Percentiles rank a stretch among this genome's conserved stretches.
Conservation (phyloP, 169 alveolate species). For the Eimeria maxima region DNA sequence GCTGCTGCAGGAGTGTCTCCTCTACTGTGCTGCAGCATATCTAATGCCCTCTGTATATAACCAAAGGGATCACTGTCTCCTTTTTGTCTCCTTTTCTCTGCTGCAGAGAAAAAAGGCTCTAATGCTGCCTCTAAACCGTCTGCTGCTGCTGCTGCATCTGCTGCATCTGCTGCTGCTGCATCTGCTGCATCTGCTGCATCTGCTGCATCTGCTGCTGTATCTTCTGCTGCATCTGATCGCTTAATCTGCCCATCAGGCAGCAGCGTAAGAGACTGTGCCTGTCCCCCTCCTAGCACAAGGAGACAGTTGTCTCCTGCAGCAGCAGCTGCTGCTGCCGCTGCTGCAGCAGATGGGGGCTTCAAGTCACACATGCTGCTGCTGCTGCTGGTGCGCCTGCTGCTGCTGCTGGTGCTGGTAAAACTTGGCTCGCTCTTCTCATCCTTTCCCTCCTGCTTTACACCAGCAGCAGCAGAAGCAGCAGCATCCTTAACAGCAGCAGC, state of each 20-base stretch:
- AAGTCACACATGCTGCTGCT: slow-evolving; percentile 12
- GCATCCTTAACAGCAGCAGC: neutral
- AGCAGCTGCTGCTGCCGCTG: slow-evolving; percentile 34
- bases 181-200: no score
- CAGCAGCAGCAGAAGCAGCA: neutral
- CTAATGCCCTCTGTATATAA: neutral
- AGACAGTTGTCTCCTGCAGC: neutral
- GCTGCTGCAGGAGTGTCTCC: neutral
- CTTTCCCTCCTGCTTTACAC: slow-evolving; percentile 9
- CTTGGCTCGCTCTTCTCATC: neutral
- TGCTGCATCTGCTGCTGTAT: neutral
- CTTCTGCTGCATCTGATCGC: slow-evolving; percentile 26
- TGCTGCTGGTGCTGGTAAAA: no score
- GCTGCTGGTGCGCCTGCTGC: neutral
- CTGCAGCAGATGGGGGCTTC: neutral
- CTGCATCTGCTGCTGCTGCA: no score
- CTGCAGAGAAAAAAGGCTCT: neutral
- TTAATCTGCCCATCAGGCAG: neutral
- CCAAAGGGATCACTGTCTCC: neutral
- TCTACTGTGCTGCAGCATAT: neutral
- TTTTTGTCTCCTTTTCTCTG: neutral
- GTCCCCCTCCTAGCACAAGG: neutral
- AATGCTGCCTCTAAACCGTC: neutral
- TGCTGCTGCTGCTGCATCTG: slow-evolving; percentile 25
- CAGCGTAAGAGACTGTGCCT: neutral